phyloP scores from a whole-genome alignment of 495 filamentous ascomycete genomes.

The Opeltia flavorubescens region DNA sequence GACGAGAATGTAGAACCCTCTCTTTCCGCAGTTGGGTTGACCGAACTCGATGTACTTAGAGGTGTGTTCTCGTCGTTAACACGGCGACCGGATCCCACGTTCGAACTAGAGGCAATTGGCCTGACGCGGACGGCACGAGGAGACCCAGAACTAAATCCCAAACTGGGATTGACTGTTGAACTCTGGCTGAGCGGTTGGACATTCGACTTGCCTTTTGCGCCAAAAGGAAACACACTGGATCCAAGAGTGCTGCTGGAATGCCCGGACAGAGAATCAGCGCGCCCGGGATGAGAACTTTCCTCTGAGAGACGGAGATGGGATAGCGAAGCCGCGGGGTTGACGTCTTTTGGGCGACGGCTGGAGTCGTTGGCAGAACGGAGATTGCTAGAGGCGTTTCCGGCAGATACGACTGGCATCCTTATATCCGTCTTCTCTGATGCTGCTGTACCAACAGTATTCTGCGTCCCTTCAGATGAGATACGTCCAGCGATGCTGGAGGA shows the following conservation, averaged over 20 bases:
- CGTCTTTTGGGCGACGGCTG: neutral
- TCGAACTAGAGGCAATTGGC: neutral
- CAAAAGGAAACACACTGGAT: no score
- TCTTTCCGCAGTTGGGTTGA: neutral
- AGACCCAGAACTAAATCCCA: neutral
- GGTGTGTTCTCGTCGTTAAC: neutral
- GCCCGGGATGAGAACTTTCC: neutral
- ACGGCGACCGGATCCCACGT: neutral
- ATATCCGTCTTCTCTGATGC: neutral
- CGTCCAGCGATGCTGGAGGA: no score
- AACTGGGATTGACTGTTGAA: no score
- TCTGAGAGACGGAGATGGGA: neutral
- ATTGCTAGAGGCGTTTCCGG: neutral
- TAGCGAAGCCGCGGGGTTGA: neutral
- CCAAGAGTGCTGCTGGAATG: no score
- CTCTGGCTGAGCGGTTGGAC: no score
- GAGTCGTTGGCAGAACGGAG: neutral
- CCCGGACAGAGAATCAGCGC: no score
- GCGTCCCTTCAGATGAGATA: no score
- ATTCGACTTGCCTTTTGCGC: no score
- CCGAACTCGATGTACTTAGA: neutral
- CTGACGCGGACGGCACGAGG: neutral
- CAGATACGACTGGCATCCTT: neutral
- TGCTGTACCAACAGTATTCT: neutral
- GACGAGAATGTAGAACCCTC: neutral